These are phyloP conservation scores for Melaleuca quinquenervia DNA, from an alignment of 345 rosid genomes.

Conservation along the genomic window DNA sequence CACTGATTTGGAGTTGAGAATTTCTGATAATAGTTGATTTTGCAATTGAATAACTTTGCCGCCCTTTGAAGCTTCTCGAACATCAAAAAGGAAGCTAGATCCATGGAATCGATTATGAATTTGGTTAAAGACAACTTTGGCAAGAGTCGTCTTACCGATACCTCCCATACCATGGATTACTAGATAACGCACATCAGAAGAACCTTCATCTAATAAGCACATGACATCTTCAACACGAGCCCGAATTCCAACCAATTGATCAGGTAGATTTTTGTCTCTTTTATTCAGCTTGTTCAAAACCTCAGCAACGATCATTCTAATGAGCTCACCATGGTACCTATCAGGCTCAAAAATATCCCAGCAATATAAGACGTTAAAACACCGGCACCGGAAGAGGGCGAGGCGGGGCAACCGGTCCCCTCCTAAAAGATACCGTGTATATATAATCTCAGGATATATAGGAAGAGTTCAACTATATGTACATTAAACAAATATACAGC, in stretches of 20 bases:
- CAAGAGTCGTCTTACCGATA: background rate
- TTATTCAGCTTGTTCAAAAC: background rate
- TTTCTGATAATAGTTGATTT: background rate
- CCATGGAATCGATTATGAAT: background rate
- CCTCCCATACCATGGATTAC: background rate
- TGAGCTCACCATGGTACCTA: background rate
- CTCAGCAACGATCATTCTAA: background rate
- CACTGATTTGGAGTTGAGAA: background rate
- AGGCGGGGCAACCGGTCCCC: no score
- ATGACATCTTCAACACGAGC: background rate
- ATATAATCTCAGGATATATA: no score
- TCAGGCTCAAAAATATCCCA: background rate
- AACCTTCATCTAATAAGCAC: background rate
- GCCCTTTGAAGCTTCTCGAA: background rate
- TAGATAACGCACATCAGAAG: rapidly evolving
- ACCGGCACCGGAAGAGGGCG: no score
- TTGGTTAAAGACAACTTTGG: background rate
- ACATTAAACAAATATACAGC: no score
- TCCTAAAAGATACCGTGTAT: no score
- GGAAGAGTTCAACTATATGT: no score
- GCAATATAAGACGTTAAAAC: no score
- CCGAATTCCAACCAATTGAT: background rate
- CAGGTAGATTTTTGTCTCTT: background rate
- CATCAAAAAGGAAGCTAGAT: background rate
- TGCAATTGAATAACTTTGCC: background rate